Percentiles rank a stretch among this genome's conserved stretches.
phyloP scores from a whole-genome alignment of 1,139 yeast genomes.

The Blastobotrys illinoisensis region DNA sequence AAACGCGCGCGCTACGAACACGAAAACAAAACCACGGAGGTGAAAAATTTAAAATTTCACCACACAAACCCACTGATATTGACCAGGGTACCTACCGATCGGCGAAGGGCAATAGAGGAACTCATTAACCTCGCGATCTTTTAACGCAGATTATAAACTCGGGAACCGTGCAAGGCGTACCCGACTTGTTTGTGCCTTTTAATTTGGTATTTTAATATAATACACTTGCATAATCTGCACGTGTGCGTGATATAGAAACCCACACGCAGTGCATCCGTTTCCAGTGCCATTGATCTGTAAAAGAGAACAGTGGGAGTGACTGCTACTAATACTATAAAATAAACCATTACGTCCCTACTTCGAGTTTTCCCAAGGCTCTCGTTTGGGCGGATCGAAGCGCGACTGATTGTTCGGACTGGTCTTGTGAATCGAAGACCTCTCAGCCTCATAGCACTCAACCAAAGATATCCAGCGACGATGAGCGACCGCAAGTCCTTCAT shows the following conservation, averaged over 20 bases:
- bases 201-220: not conserved
- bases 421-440: not conserved
- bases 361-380: not conserved
- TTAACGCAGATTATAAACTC: not conserved
- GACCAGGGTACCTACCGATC: not conserved
- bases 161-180: not conserved
- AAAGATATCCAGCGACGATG: constrained; percentile 2
- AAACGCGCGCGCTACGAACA: not conserved
- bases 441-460: not conserved
- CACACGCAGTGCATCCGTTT: not conserved
- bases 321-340: not conserved
- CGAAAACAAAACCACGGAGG: not conserved
- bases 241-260: not conserved
- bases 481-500: constrained; percentile 4
- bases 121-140: not conserved
- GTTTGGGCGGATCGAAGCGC: not conserved
- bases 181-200: not conserved
- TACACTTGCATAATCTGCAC: not conserved
- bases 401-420: not conserved
- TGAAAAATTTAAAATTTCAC: not conserved
- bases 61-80: not conserved
- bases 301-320: not conserved
- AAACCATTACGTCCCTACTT: not conserved
- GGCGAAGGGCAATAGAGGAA: not conserved
- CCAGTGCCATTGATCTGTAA: not conserved